Percentiles rank a stretch among this genome's conserved stretches.
Evolutionary conservation across 352 stramenopile species (phyloP).

Genomic region (Aphanomyces cochlioides): DNA sequence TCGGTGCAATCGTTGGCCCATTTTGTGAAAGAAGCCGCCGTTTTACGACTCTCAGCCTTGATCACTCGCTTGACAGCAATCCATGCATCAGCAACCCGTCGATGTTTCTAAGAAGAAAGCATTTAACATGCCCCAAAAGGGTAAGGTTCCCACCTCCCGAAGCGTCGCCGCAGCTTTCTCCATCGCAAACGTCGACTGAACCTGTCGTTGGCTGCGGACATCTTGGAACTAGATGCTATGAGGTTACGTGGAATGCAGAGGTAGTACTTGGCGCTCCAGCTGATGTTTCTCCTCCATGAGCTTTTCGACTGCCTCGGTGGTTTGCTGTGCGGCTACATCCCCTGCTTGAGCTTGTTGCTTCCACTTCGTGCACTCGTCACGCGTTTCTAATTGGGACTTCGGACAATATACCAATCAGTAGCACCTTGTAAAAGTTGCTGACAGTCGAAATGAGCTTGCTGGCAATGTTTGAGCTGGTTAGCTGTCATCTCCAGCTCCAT

Average conservation of each 20-base stretch:
- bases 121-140: background rate
- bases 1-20: conserved; percentile 22
- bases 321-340: background rate
- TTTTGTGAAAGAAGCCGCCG: conserved; percentile 12
- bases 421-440: background rate
- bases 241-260: no score
- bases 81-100: background rate
- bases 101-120: background rate
- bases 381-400: no score
- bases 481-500: background rate
- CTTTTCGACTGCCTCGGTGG: background rate
- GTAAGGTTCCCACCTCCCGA: background rate
- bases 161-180: background rate
- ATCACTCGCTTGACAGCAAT: background rate
- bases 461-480: background rate
- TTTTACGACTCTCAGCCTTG: conserved; percentile 10
- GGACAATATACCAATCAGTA: background rate
- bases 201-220: no score
- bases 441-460: background rate
- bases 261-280: no score
- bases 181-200: no score
- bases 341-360: background rate
- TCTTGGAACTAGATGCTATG: no score
- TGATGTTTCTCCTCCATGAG: no score
- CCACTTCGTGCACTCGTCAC: background rate